Percentiles rank a stretch among this genome's conserved stretches.
These are phyloP conservation scores for Chenopodium berlandieri DNA, from an alignment of 148 eudicot genomes.

Conservation along the genomic window DNA sequence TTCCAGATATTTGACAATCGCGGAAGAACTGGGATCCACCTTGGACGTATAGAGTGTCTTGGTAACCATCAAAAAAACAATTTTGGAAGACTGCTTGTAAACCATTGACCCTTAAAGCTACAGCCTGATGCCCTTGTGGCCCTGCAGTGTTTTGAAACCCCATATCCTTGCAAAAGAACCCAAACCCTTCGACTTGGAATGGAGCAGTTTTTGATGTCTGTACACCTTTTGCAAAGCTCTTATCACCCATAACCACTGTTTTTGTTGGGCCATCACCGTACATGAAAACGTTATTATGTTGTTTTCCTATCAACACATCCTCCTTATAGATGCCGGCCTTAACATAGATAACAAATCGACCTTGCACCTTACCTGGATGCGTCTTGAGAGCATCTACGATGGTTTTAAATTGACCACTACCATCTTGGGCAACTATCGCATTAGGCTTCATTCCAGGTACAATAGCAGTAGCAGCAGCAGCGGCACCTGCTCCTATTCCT, in stretches of 20 bases:
- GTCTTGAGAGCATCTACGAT: conserved; percentile 44
- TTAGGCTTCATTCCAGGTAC: conserved; percentile 25
- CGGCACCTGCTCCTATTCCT: not conserved
- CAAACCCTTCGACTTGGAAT: conserved; percentile 29
- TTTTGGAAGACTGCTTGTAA: conserved; percentile 40
- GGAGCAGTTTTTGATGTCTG: conserved; percentile 39
- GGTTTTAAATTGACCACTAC: conserved; percentile 49
- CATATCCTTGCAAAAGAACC: conserved; percentile 43
- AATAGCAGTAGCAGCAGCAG: not conserved
- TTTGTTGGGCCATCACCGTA: conserved; percentile 58
- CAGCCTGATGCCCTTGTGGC: conserved; percentile 51
- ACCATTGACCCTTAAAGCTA: conserved; percentile 42
- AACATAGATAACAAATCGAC: conserved; percentile 43
- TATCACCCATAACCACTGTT: conserved; percentile 45
- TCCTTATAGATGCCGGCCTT: conserved; percentile 58
- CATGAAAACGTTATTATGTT: conserved; percentile 38
- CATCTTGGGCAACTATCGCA: conserved; percentile 51
- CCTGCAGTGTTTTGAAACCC: conserved; percentile 61
- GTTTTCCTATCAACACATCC: conserved; percentile 33
- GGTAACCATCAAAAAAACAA: conserved; percentile 53
- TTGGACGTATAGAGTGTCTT: conserved; percentile 55
- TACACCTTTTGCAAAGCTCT: conserved; percentile 21
- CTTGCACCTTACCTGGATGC: conserved; percentile 34
- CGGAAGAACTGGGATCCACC: conserved; percentile 54
- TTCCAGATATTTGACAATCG: conserved; percentile 52